Evolutionary conservation across 2,329 filamentous ascomycete genomes (phyloP), one percentile per base, ranked within the genome.

Genomic region (Chaetomiaceae sp.): DNA sequence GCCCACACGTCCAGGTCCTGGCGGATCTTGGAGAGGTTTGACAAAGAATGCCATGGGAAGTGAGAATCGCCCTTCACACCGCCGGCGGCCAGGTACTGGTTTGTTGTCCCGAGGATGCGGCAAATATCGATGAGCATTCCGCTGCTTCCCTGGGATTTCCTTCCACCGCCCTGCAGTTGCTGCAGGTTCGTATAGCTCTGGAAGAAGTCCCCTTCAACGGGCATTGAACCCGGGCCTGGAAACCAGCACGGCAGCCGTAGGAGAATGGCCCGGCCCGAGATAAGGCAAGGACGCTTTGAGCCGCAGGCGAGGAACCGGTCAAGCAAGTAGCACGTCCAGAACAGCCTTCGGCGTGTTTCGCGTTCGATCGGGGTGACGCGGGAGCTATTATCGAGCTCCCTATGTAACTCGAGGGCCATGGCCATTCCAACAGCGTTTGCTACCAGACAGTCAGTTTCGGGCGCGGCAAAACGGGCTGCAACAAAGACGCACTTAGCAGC

Each of bases 11-110:
- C 89, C 21, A 95, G 75, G 63, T 94, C 88, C 58, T 91, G 87
- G 27, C 89, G 81, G 58, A 95, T 94, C 65, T 90, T 90, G 48
- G 89, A 94, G 2, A 95, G 75, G 56, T 87, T 91, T 5, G 90
- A 95, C 18, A 91, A 77, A 1, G 88, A 84, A 66, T 95, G 89
- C 90, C 90, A 95, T 9, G 90, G 90, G 59, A 95, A 95, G 67
- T 95, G 89, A 0, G 89, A 90, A 65, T 95, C 89, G 27, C 89
- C 89, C 69, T 92, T 94, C 51, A 94, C 88, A 30, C 90, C 90
- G 6, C 89, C 90, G 2, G 87, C 86, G 8, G 89, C 88, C 45
- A 95, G 77, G 67, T 95, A 95, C 55, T 85, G 81, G 64, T 91
- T 94, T 1, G 89, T 92, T 55, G 86, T 85, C 30, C 90, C 89